Conservation (phyloP, 2,329 filamentous ascomycete species). For the Trichophyton benhamiae region DNA sequence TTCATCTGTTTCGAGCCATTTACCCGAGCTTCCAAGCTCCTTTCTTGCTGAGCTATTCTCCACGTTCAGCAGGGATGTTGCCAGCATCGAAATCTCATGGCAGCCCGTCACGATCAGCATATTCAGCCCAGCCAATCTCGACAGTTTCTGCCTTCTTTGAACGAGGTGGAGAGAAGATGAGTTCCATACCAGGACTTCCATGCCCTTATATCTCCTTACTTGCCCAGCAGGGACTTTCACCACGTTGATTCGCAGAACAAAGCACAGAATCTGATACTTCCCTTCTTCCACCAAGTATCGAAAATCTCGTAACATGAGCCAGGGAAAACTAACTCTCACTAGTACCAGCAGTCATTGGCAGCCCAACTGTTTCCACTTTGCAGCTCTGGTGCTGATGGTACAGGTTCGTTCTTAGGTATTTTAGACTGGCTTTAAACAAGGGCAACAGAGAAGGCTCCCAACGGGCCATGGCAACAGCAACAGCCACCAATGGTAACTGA, state of each 20-base stretch:
- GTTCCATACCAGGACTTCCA: neutral
- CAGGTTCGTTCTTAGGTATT: neutral
- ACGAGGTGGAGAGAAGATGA: neutral
- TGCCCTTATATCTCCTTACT: neutral
- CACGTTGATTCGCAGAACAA: too few relatives aligned
- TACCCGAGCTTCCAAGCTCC: neutral
- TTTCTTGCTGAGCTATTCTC: neutral
- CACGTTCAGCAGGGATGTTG: neutral
- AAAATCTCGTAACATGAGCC: neutral
- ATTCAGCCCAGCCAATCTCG: neutral
- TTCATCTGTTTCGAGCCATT: neutral
- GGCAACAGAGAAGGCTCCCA: neutral
- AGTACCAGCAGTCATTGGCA: neutral
- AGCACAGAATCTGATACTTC: neutral
- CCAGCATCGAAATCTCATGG: slow-evolving; percentile 1
- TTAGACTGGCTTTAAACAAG: neutral
- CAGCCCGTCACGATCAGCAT: neutral
- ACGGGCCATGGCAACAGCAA: neutral
- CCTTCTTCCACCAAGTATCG: neutral
- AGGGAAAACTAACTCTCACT: neutral
- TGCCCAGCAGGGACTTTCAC: too few relatives aligned
- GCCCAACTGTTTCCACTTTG: neutral
- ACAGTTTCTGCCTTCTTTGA: neutral
- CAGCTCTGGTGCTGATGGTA: neutral
- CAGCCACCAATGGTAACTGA: neutral